Conservation (phyloP, 768 basidiomycete genomes). For the Gymnopilus dilepis region DNA sequence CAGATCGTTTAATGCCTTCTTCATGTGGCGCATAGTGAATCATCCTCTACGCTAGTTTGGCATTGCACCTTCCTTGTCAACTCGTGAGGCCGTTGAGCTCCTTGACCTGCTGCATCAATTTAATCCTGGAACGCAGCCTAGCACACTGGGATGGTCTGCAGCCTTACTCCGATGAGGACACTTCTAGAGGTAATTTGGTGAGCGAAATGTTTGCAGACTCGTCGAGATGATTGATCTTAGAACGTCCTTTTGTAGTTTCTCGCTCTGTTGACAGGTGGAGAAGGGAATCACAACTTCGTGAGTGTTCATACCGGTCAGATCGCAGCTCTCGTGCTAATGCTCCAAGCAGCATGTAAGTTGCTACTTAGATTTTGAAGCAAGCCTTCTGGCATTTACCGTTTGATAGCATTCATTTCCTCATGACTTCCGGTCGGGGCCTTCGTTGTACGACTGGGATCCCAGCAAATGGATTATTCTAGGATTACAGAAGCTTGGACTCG, state of each 20-base stretch:
- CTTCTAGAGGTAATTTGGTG: slow-evolving; percentile 76
- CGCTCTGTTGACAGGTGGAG: slow-evolving; percentile 73
- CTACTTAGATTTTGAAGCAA: background rate
- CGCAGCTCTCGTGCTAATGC: background rate
- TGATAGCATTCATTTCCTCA: slow-evolving; percentile 75
- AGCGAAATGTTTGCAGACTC: slow-evolving; percentile 26
- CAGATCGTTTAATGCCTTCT: background rate
- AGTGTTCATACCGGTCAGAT: slow-evolving; percentile 29
- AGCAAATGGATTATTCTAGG: slow-evolving; percentile 77
- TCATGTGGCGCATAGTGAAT: background rate
- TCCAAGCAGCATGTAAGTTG: slow-evolving; percentile 47
- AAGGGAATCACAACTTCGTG: slow-evolving; percentile 82
- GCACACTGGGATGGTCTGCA: slow-evolving; percentile 86
- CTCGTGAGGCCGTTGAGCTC: slow-evolving; percentile 50
- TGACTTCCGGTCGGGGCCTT: slow-evolving; percentile 75
- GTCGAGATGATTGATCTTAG: too few relatives aligned
- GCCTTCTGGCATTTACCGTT: background rate
- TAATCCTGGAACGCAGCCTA: slow-evolving; percentile 42
- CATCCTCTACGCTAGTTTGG: slow-evolving; percentile 54
- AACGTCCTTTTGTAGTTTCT: slow-evolving; percentile 48
- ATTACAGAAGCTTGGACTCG: slow-evolving; percentile 55
- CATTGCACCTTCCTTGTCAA: slow-evolving; percentile 76
- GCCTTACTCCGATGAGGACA: slow-evolving; percentile 81
- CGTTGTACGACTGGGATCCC: slow-evolving; percentile 72
- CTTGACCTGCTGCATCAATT: background rate